Evolutionary conservation across 176 grass and related monocot genomes (phyloP).

Genomic region (Saccharum officinarum): DNA sequence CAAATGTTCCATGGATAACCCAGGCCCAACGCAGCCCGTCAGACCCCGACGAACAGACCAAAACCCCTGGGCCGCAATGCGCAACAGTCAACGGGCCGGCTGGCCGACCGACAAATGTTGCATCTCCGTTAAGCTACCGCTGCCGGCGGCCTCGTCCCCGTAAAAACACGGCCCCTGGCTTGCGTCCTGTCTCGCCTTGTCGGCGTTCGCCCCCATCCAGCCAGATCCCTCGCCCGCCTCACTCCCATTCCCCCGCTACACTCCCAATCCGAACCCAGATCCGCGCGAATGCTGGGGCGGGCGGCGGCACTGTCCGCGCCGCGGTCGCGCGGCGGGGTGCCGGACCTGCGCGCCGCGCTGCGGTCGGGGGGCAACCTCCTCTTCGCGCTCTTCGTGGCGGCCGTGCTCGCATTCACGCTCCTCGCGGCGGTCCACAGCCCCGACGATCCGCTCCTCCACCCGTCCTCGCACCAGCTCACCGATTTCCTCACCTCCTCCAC

Average conservation of each 20-base stretch:
- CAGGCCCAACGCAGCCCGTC: background rate
- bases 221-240: slow-evolving; percentile 34
- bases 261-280: slow-evolving; percentile 36
- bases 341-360: slow-evolving; percentile 51
- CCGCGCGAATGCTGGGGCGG: slow-evolving; percentile 48
- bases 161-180: background rate
- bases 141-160: background rate
- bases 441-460: slow-evolving; percentile 86
- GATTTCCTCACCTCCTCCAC: slow-evolving; percentile 85
- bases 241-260: background rate
- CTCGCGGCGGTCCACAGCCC: slow-evolving; percentile 85
- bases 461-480: slow-evolving; percentile 71
- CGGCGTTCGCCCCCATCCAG: slow-evolving; percentile 21
- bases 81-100: background rate
- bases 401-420: slow-evolving; percentile 85
- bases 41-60: background rate
- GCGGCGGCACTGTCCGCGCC: slow-evolving; percentile 27
- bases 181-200: slow-evolving; percentile 18
- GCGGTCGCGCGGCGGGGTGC: slow-evolving; percentile 42
- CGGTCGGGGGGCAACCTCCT: slow-evolving; percentile 73
- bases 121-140: background rate
- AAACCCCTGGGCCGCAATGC: background rate
- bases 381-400: slow-evolving; percentile 88
- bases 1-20: background rate
- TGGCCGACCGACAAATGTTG: background rate